phyloP scores from a whole-genome alignment of 305 asterid species.

The Fraxinus latifolia region DNA sequence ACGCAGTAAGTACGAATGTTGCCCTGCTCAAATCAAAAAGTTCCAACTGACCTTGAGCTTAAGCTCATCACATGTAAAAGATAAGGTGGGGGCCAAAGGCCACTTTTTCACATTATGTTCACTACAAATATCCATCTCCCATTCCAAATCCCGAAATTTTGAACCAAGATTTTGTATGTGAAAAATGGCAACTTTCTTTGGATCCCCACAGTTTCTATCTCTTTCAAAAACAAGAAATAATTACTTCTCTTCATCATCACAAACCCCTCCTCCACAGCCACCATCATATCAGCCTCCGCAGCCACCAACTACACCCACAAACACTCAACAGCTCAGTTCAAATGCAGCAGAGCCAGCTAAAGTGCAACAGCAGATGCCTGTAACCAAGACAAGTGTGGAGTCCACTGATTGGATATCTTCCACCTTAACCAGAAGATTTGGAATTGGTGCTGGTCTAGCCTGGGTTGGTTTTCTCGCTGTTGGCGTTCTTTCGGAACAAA shows the following conservation, averaged over 20 bases:
- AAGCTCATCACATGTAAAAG: conserved; percentile 27
- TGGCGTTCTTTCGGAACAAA: conserved; percentile 81
- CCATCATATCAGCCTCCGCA: conserved; percentile 37
- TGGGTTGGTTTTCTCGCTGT: conserved; percentile 76
- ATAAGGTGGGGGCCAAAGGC: conserved; percentile 58
- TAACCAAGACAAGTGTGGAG: conserved; percentile 34
- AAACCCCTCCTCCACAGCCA: conserved; percentile 32
- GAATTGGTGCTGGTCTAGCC: conserved; percentile 84
- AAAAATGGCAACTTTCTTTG: conserved; percentile 63
- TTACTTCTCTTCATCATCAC: conserved; percentile 46
- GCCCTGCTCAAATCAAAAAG: background rate
- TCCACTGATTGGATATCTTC: conserved; percentile 85
- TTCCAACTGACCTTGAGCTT: background rate
- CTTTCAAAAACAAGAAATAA: conserved; percentile 51
- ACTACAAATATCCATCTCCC: conserved; percentile 28
- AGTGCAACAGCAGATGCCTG: conserved; percentile 33
- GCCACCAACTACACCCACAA: conserved; percentile 28
- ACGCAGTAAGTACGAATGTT: too few relatives aligned
- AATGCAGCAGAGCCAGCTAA: conserved; percentile 32
- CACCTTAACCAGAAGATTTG: conserved; percentile 66
- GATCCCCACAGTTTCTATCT: conserved; percentile 51
- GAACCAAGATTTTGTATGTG: background rate
- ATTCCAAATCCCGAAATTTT: background rate
- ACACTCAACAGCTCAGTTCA: conserved; percentile 33
- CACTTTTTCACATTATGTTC: background rate